Evolutionary conservation across 2,329 filamentous ascomycete species (phyloP).

Genomic region (Fusarium lyarnte): DNA sequence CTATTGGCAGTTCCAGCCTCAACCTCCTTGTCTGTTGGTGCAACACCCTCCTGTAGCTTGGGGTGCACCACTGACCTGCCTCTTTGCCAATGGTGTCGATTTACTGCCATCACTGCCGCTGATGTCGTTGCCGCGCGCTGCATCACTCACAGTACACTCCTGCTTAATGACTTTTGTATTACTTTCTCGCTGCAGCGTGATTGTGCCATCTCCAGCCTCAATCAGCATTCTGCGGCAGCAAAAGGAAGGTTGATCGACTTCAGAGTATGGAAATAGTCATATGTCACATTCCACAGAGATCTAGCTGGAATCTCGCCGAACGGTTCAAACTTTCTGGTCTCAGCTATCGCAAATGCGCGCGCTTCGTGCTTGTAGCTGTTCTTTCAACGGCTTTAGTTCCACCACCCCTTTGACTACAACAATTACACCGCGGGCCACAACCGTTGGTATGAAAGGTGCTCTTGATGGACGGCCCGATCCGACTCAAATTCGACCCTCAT

Average conservation of each 20-base stretch:
- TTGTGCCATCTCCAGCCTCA: slow-evolving; percentile 24
- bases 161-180: slow-evolving; percentile 19
- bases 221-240: slow-evolving; percentile 10
- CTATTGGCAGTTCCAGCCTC: slow-evolving; percentile 31
- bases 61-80: slow-evolving; percentile 28
- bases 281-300: slow-evolving; percentile 59
- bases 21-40: slow-evolving; percentile 11
- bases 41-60: slow-evolving; percentile 26
- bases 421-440: slow-evolving; percentile 29
- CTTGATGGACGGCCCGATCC: slow-evolving; percentile 45
- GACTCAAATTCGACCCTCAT: slow-evolving; percentile 28
- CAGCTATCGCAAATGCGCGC: slow-evolving; percentile 25
- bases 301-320: slow-evolving; percentile 50
- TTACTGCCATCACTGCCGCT: slow-evolving; percentile 11
- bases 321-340: slow-evolving; percentile 21
- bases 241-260: slow-evolving; percentile 32
- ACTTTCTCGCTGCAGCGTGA: slow-evolving; percentile 26
- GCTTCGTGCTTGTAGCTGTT: slow-evolving; percentile 26
- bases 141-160: slow-evolving; percentile 8
- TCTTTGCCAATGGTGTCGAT: slow-evolving; percentile 14
- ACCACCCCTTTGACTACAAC: slow-evolving; percentile 38
- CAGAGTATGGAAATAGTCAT: slow-evolving; percentile 56
- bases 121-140: slow-evolving; percentile 7
- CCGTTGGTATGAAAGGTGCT: slow-evolving; percentile 27
- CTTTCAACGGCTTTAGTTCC: slow-evolving; percentile 38